Conservation (phyloP, 164 flowering plant species). For the Annona squamosa region DNA sequence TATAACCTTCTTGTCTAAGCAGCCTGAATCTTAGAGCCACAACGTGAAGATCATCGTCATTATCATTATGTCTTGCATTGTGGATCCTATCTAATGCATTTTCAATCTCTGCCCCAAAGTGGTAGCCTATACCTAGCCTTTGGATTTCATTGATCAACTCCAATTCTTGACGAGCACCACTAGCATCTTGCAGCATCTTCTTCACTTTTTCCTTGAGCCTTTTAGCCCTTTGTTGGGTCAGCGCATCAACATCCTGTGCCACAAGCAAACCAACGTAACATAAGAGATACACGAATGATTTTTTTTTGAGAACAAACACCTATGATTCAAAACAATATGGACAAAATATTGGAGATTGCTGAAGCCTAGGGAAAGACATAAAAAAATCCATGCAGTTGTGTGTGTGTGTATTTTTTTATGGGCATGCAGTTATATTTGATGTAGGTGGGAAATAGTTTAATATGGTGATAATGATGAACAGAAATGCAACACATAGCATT, state of each 20-base stretch:
- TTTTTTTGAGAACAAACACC: too few species aligned
- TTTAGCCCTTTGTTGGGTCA: neutral
- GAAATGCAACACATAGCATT: too few species aligned
- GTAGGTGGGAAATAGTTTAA: too few species aligned
- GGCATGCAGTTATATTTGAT: too few species aligned
- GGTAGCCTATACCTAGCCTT: conserved; percentile 10
- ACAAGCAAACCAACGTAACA: too few species aligned
- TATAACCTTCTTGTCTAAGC: conserved; percentile 12
- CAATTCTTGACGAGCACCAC: neutral
- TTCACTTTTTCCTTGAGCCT: conserved; percentile 4
- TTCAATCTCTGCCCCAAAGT: conserved; percentile 10
- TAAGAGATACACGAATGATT: too few species aligned
- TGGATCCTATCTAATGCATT: neutral
- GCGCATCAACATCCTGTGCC: conserved; percentile 1
- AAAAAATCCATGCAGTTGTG: too few species aligned
- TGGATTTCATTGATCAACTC: conserved; percentile 9
- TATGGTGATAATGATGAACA: too few species aligned
- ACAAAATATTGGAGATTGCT: too few species aligned
- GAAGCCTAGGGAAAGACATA: too few species aligned
- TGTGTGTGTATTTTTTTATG: too few species aligned
- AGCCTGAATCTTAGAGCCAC: conserved; percentile 9
- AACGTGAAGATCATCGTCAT: conserved; percentile 1
- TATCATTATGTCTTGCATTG: neutral
- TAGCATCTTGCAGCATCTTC: neutral
- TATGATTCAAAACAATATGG: too few species aligned